Evolutionary conservation across 1,284 basidiomycete genomes (phyloP).

Genomic region (Dichomitus squalens): DNA sequence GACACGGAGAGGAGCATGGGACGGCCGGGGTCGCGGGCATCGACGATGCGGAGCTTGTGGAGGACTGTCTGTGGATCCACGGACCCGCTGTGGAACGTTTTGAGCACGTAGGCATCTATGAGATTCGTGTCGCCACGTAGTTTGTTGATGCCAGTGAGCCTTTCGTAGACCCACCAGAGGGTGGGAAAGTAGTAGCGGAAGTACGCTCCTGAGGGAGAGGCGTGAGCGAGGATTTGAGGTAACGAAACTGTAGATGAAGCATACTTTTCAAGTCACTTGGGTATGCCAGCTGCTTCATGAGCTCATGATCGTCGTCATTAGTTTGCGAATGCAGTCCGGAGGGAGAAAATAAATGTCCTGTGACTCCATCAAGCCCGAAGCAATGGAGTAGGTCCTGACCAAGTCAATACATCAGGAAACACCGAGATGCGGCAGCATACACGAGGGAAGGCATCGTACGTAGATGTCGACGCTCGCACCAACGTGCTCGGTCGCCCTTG

Average conservation of each 20-base stretch:
- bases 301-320: constrained; percentile 17
- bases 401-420: background rate
- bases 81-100: constrained; percentile 8
- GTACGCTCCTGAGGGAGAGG: constrained; percentile 6
- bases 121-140: too few relatives aligned
- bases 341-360: constrained; percentile 28
- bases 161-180: background rate
- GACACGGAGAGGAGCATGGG: constrained; percentile 12
- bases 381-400: constrained; percentile 25
- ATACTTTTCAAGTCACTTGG: constrained; percentile 17
- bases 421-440: background rate
- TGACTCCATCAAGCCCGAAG: constrained; percentile 28
- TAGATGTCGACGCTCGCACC: constrained; percentile 24
- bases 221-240: background rate
- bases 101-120: constrained; percentile 17
- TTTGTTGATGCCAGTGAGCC: too few relatives aligned
- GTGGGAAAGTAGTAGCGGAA: constrained; percentile 22
- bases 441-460: constrained; percentile 8
- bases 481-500: constrained; percentile 15
- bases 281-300: constrained; percentile 27
- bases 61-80: constrained; percentile 21
- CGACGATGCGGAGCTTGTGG: constrained; percentile 17
- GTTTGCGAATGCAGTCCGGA: constrained; percentile 21
- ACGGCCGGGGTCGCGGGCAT: background rate
- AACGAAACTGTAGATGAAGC: background rate